Base-by-base conservation (phyloP, 805 yeast genomes). In the Spathaspora sp. region DNA sequence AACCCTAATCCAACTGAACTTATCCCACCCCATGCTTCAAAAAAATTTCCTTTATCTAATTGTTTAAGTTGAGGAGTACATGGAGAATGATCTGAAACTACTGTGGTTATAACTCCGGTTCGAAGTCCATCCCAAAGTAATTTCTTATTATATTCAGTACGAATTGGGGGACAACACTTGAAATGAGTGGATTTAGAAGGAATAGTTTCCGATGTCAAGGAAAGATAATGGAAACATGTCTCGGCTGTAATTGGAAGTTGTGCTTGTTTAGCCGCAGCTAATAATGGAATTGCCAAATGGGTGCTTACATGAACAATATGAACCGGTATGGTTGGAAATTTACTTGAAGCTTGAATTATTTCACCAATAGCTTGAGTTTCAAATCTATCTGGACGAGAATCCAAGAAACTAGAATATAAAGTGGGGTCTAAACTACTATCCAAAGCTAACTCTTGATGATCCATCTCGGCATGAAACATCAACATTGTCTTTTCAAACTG, bases 21-120 rank as follows among this genome's bases (percentile, higher is more conserved):
- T 42, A 92, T 90, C 9, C 98, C 98, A 35, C 97, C 98, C 98
- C 98, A 92, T 2, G 97, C 96, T 35, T 85, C 80, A 59, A 92
- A 82, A 65, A 92, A 92, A 64, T 92, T 96, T 42, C 97, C 97
- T 53, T 81, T 76, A 10, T 82, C 86, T 49, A 90, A 74, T 19
- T 89, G 87, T 68, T 92, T 92, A 61, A 92, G 75, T 54, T 89
- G 89, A 0, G 97, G 96, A 0, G 97, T 89, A 69, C 98, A 92
- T 2, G 97, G 98, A 3, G 97, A 89, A 69, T 92, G 98, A 67
- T 92, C 98, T 11, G 96, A 87, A 6, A 93, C 97, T 4, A 92
- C 96, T 2, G 97, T 84, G 14, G 88, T 80, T 54, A 92, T 85
- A 31, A 84, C 71, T 38, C 82, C 83, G 19, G 77, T 76, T 49